Evolutionary conservation across 768 basidiomycete genomes (phyloP).

Genomic region (Jaapia argillacea): DNA sequence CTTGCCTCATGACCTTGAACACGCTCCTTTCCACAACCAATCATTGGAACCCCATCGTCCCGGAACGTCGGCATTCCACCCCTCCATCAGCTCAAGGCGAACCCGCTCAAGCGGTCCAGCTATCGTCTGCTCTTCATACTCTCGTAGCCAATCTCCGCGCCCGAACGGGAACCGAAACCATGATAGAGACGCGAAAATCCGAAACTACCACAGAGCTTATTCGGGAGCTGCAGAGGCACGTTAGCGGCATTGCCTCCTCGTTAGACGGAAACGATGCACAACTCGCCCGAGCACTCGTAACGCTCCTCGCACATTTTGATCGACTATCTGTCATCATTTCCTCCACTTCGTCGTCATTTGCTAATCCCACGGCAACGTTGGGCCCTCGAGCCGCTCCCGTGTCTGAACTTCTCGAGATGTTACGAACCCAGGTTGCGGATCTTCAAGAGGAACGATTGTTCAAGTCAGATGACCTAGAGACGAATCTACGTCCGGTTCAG

Average conservation of each 20-base stretch:
- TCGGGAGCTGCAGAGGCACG: conserved; percentile 45
- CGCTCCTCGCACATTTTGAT: conserved; percentile 59
- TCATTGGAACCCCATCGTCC: conserved; percentile 44
- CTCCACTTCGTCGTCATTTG: conserved; percentile 6
- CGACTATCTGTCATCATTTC: conserved; percentile 34
- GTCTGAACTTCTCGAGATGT: conserved; percentile 9
- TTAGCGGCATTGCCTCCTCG: conserved; percentile 36
- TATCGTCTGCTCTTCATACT: conserved; percentile 45
- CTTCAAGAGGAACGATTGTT: conserved; percentile 50
- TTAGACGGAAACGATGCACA: conserved; percentile 41
- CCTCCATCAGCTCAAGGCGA: conserved; percentile 27
- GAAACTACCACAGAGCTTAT: conserved; percentile 42
- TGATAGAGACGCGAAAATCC: conserved; percentile 33
- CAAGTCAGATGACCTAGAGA: conserved; percentile 24
- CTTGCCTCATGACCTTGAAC: conserved; percentile 65
- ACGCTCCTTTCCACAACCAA: conserved; percentile 49
- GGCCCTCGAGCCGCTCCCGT: conserved; percentile 8
- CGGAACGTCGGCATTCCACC: conserved; percentile 53
- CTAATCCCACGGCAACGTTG: conserved; percentile 16
- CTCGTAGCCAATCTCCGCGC: conserved; percentile 54
- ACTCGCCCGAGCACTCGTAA: conserved; percentile 59
- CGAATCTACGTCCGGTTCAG: conserved; percentile 32
- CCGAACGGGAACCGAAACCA: conserved; percentile 20
- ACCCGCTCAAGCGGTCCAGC: conserved; percentile 21
- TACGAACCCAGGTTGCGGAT: conserved; percentile 60